phyloP scores from a whole-genome alignment of 2,329 filamentous ascomycete genomes.

The Fusarium pseudonygamai region DNA sequence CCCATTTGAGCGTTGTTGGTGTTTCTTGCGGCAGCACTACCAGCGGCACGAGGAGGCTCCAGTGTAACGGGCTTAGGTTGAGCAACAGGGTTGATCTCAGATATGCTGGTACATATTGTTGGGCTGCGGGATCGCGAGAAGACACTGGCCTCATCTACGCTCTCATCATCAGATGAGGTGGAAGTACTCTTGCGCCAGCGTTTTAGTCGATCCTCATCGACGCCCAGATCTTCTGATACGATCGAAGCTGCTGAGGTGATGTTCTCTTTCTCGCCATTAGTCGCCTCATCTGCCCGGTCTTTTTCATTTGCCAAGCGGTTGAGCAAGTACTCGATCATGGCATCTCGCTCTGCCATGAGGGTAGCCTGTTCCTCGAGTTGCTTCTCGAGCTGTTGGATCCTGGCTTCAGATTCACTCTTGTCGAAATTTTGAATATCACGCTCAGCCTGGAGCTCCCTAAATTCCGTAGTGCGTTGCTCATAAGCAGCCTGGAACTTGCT shows the following conservation, averaged over 20 bases:
- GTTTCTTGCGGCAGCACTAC: constrained; percentile 41
- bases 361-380: constrained; percentile 69
- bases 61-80: constrained; percentile 40
- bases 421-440: constrained; percentile 64
- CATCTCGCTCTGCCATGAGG: constrained; percentile 63
- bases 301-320: constrained; percentile 63
- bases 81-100: constrained; percentile 43
- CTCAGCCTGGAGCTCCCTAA: constrained; percentile 63
- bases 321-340: constrained; percentile 59
- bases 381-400: constrained; percentile 63
- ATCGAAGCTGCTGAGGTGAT: constrained; percentile 53
- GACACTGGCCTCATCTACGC: constrained; percentile 62
- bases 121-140: constrained; percentile 70
- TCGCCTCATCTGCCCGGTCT: constrained; percentile 53
- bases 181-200: constrained; percentile 56
- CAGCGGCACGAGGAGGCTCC: constrained; percentile 32
- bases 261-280: constrained; percentile 42
- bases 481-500: constrained; percentile 68
- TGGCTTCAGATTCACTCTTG: constrained; percentile 63
- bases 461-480: constrained; percentile 59
- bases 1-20: constrained; percentile 46
- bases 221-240: constrained; percentile 62
- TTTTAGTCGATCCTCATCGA: constrained; percentile 60
- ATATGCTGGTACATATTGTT: constrained; percentile 54
- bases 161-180: constrained; percentile 63